phyloP scores from a whole-genome alignment of 1,284 basidiomycete genomes.

The Cutaneotrichosporon sp. region DNA sequence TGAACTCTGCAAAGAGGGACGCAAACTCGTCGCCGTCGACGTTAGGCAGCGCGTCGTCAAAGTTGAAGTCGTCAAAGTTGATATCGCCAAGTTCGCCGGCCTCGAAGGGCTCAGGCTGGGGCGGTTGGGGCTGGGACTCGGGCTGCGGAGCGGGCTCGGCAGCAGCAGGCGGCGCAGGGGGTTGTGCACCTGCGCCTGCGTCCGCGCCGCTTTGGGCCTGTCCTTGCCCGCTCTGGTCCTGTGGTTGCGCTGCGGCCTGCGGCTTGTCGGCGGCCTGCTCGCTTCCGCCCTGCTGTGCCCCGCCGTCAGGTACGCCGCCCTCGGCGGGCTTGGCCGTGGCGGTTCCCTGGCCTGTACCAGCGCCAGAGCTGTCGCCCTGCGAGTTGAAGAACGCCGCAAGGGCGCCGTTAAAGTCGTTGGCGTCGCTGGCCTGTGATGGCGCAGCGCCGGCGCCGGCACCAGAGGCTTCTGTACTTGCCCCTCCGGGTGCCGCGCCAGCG shows the following conservation, averaged over 20 bases:
- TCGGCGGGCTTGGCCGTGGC: background rate
- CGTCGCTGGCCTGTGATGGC: background rate
- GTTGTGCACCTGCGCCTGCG: background rate
- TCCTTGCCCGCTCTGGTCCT: background rate
- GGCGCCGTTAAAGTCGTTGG: background rate
- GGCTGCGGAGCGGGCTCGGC: background rate
- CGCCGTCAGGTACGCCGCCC: background rate
- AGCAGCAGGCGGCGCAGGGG: background rate
- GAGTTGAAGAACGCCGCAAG: background rate
- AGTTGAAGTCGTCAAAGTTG: constrained; percentile 37
- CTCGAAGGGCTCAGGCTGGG: background rate
- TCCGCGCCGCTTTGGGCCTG: background rate
- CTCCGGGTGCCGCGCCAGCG: background rate
- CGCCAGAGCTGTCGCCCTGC: background rate
- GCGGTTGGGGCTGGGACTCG: background rate
- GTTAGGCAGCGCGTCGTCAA: constrained; percentile 27
- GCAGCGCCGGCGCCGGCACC: background rate
- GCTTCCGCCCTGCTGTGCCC: no score
- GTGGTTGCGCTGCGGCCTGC: constrained; percentile 1
- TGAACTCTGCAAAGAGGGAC: constrained; percentile 31
- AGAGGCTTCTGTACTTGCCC: background rate
- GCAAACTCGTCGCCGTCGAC: constrained; percentile 36
- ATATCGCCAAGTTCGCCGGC: constrained; percentile 21
- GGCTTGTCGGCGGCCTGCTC: background rate
- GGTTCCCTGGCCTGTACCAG: background rate